Evolutionary conservation across 495 filamentous ascomycete species (phyloP).

Genomic region (Tuber microsphaerosporum): DNA sequence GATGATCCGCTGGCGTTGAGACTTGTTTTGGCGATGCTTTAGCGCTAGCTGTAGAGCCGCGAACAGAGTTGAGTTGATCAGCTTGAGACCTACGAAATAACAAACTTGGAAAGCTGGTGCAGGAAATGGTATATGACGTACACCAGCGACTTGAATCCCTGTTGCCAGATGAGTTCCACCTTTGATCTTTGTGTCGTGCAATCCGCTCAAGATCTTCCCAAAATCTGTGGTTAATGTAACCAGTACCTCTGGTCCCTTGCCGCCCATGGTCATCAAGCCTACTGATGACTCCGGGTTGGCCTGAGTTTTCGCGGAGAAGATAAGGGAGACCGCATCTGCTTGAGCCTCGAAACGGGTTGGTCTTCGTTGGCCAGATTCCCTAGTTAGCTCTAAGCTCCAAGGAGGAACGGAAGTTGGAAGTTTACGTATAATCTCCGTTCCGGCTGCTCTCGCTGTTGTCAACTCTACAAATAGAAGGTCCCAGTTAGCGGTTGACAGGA

Average conservation of each 20-base stretch:
- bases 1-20: constrained; percentile 87
- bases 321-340: constrained; percentile 84
- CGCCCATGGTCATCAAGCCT: constrained; percentile 97
- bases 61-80: constrained; percentile 10
- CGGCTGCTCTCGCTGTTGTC: constrained; percentile 98
- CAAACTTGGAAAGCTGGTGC: background rate
- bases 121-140: constrained; percentile 48
- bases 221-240: constrained; percentile 92
- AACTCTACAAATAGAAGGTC: constrained; percentile 51
- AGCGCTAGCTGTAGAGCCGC: constrained; percentile 64
- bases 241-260: constrained; percentile 90
- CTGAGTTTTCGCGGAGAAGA: constrained; percentile 89
- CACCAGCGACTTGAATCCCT: constrained; percentile 86
- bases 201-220: constrained; percentile 85
- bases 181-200: constrained; percentile 90
- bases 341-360: constrained; percentile 94
- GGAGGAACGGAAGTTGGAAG: constrained; percentile 6
- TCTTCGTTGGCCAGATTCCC: constrained; percentile 43
- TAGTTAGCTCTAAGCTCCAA: constrained; percentile 20
- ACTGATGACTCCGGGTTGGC: constrained; percentile 94
- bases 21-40: constrained; percentile 96
- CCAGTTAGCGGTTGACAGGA: constrained; percentile 4
- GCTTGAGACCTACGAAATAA: constrained; percentile 12
- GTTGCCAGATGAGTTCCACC: constrained; percentile 80
- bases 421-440: constrained; percentile 88